Percentiles rank a stretch among this genome's conserved stretches.
These are phyloP conservation scores for Yamadazyma trypodendri DNA, from an alignment of 1,139 yeast species.

Conservation along the genomic window DNA sequence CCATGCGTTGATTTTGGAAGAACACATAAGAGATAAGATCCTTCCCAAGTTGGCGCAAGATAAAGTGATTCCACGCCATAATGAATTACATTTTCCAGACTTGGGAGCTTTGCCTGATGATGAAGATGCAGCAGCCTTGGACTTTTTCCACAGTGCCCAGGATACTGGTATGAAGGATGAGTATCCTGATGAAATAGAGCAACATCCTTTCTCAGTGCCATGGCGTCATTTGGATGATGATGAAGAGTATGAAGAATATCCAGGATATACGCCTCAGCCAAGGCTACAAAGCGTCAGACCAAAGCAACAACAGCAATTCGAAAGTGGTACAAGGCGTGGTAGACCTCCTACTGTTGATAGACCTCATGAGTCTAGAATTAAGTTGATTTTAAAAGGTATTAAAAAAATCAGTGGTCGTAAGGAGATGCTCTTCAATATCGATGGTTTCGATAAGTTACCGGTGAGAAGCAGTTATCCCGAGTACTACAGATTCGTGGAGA, in stretches of 20 bases:
- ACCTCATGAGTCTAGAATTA: slow-evolving; percentile 90
- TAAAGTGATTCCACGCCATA: slow-evolving; percentile 38
- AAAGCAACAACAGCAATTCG: slow-evolving; percentile 19
- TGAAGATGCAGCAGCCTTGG: slow-evolving; percentile 18
- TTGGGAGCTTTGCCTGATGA: slow-evolving; percentile 73
- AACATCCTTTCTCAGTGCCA: neutral
- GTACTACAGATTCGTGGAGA: slow-evolving; percentile 60
- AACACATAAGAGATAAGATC: slow-evolving; percentile 51
- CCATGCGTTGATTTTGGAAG: slow-evolving; percentile 71
- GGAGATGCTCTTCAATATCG: slow-evolving; percentile 32
- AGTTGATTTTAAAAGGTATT: slow-evolving; percentile 76
- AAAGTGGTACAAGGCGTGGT: slow-evolving; percentile 76
- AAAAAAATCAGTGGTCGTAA: slow-evolving; percentile 65
- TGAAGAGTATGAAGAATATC: slow-evolving; percentile 37
- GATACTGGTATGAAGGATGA: slow-evolving; percentile 20
- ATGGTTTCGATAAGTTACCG: slow-evolving; percentile 74
- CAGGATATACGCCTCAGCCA: slow-evolving; percentile 12
- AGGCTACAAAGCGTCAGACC: slow-evolving; percentile 3
- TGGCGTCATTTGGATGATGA: slow-evolving; percentile 24
- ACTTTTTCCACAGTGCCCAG: neutral
- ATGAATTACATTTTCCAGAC: slow-evolving; percentile 59
- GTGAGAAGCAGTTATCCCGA: slow-evolving; percentile 62
- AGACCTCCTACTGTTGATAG: slow-evolving; percentile 95
- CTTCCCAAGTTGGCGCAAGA: slow-evolving; percentile 54
- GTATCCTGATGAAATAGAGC: slow-evolving; percentile 18